phyloP scores from a whole-genome alignment of 306 rosid species.

The Sphenostylis stenocarpa region DNA sequence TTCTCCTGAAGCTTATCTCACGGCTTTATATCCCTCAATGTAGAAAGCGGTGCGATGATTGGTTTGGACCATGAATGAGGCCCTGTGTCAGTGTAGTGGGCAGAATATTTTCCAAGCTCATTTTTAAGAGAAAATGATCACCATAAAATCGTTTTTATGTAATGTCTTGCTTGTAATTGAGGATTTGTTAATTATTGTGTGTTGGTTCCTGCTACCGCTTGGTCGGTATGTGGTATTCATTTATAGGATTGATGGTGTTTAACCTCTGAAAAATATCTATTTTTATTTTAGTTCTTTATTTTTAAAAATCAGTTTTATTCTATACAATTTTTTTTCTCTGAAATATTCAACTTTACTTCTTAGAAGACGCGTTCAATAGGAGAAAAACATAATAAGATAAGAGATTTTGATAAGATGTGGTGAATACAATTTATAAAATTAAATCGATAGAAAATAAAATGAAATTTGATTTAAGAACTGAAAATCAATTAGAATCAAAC shows the following conservation, averaged over 20 bases:
- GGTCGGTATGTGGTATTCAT: slow-evolving; percentile 10
- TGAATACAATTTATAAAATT: no score
- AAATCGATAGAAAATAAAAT: no score
- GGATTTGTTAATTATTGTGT: slow-evolving; percentile 20
- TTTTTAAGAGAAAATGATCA: slow-evolving; percentile 1
- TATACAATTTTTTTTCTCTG: no score
- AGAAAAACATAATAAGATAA: no score
- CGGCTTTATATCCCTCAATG: slow-evolving; percentile 4
- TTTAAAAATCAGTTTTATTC: background rate
- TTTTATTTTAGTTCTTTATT: background rate
- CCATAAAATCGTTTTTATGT: slow-evolving; percentile 1
- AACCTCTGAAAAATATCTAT: background rate
- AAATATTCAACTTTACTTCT: no score
- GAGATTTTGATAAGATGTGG: no score
- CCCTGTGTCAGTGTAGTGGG: background rate
- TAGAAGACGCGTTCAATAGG: no score
- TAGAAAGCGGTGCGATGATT: slow-evolving; percentile 10
- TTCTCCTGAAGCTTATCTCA: slow-evolving; percentile 14
- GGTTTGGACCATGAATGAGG: slow-evolving; percentile 17
- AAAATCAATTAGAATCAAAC: no score
- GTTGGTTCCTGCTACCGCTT: slow-evolving; percentile 14
- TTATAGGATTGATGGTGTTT: background rate
- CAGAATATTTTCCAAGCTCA: background rate
- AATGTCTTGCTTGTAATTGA: slow-evolving; percentile 17
- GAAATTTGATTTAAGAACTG: no score